Percentiles rank a stretch among this genome's conserved stretches.
phyloP scores from a whole-genome alignment of 495 filamentous ascomycete species.

The Tuber borchii region DNA sequence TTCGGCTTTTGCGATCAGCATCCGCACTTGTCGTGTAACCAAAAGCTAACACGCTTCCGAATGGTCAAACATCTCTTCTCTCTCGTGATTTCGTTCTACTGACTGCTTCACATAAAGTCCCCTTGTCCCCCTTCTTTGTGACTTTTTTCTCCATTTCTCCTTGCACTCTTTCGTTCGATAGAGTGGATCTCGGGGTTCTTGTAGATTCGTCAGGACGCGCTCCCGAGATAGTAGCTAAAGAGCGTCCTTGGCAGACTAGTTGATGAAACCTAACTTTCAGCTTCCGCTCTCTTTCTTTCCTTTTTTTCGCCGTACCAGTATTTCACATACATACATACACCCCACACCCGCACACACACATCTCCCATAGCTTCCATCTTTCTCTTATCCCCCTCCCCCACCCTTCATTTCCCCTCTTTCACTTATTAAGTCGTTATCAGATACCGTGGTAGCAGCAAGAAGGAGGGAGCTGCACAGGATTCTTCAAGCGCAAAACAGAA shows the following conservation, averaged over 20 bases:
- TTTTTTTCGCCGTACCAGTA: no score
- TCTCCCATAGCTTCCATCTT: neutral
- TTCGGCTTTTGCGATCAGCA: neutral
- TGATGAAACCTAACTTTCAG: neutral
- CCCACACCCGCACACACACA: neutral
- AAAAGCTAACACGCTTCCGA: neutral
- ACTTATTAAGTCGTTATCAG: neutral
- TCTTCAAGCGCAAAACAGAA: neutral
- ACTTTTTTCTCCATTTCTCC: neutral
- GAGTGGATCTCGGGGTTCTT: neutral
- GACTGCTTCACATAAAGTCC: neutral
- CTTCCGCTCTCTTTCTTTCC: neutral
- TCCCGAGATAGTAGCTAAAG: neutral
- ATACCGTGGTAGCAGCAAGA: neutral
- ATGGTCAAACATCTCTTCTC: neutral
- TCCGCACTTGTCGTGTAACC: neutral
- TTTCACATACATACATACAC: neutral
- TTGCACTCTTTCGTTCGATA: neutral
- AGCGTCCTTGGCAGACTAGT: neutral
- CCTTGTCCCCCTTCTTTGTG: neutral
- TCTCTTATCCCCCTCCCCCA: neutral
- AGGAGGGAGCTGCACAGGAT: neutral
- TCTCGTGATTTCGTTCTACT: neutral
- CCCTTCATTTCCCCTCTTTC: neutral
- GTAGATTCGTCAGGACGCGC: neutral